Evolutionary conservation across 805 yeast genomes (phyloP), one percentile per base, ranked within the genome.

Genomic region (Candida golubevii): DNA sequence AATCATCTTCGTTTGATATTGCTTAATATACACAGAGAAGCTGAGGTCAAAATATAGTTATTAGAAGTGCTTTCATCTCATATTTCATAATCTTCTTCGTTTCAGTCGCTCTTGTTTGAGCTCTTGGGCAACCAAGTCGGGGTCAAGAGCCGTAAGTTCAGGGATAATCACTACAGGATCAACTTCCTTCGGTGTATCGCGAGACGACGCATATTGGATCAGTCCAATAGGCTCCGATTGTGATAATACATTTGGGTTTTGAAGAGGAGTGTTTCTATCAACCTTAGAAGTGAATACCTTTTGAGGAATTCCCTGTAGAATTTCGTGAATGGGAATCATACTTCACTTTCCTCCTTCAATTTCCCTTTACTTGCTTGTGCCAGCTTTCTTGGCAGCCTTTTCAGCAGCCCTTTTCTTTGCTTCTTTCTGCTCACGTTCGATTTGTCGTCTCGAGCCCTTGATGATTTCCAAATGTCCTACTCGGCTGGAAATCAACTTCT

Each of bases 381-480:
- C 51, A 31, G 46, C 47, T 48, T 59, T 50, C 29, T 42, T 37
- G 15, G 44, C 51, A 31, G 46, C 47, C 49, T 59, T 50, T 26
- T 42, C 36, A 3, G 54, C 54, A 13, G 55, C 52, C 34, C 47
- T 53, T 51, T 60, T 63, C 34, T 47, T 50, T 6, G 49, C 57
- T 33, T 59, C 65, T 62, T 78, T 80, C 51, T 71, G 78, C 13
- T 63, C 70, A 60, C 78, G 85, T 60, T 88, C 96, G 13, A 87
- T 47, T 56, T 85, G 80, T 67, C 95, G 80, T 71, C 97, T 81
- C 7, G 93, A 82, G 12, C 99, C 99, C 64, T 87, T 89, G 51
- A 91, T 70, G 33, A 91, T 62, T 67, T 91, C 99, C 57, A 91
- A 74, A 64, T 91, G 98, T 26, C 99, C 99, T 7, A 91, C 97